phyloP scores from a whole-genome alignment of 768 basidiomycete species.

The Xerocomus potaroensis region DNA sequence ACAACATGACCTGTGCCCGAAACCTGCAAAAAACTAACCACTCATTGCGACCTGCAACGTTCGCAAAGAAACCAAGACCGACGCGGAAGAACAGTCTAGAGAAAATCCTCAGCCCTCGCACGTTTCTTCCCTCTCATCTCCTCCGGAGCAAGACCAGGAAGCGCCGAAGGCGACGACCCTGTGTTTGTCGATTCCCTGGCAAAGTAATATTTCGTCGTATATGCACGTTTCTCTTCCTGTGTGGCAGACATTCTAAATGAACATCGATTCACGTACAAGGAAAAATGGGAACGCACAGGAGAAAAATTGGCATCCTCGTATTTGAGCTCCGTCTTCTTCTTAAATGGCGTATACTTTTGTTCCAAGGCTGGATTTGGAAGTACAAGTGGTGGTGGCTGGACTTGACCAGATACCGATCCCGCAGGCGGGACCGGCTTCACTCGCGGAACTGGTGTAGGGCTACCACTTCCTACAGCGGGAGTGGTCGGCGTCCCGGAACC shows the following conservation, averaged over 20 bases:
- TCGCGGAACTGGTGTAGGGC: slow-evolving; percentile 16
- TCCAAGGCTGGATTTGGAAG: slow-evolving; percentile 55
- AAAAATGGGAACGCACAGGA: slow-evolving; percentile 47
- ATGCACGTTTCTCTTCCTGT: slow-evolving; percentile 77
- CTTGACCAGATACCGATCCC: slow-evolving; percentile 22
- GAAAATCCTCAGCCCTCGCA: slow-evolving; percentile 81
- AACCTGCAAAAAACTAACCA: slow-evolving; percentile 30
- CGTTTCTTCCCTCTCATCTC: slow-evolving; percentile 79
- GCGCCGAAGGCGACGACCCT: slow-evolving; percentile 17
- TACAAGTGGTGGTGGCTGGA: slow-evolving; percentile 28
- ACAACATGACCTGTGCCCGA: slow-evolving; percentile 19
- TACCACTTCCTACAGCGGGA: slow-evolving; percentile 22
- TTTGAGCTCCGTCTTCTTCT: slow-evolving; percentile 72
- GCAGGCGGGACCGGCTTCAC: slow-evolving; percentile 11
- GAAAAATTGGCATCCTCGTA: slow-evolving; percentile 75
- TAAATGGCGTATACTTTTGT: slow-evolving; percentile 70
- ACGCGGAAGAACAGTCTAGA: slow-evolving; percentile 38
- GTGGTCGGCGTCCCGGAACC: slow-evolving; percentile 16
- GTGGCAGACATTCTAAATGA: background rate
- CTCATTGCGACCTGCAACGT: slow-evolving; percentile 27
- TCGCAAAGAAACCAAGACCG: slow-evolving; percentile 29
- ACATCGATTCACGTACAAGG: background rate
- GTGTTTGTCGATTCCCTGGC: slow-evolving; percentile 37
- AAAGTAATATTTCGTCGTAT: slow-evolving; percentile 57
- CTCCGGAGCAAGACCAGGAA: slow-evolving; percentile 35